Evolutionary conservation across 2,329 filamentous ascomycete species (phyloP).

Genomic region (Xylariaceae sp.): DNA sequence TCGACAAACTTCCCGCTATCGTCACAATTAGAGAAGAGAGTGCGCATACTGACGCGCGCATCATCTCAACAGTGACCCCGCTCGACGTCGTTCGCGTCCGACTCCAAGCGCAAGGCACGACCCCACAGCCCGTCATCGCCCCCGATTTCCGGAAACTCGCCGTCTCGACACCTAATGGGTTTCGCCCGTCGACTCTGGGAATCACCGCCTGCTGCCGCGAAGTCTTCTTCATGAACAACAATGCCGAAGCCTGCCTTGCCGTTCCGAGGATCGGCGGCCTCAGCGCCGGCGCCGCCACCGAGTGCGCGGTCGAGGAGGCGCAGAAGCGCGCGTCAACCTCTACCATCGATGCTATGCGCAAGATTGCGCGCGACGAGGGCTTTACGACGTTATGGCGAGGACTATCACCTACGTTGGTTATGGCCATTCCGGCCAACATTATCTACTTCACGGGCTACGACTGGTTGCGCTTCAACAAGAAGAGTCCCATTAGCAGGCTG

Average conservation of each 20-base stretch:
- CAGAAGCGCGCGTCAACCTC: conserved; percentile 81
- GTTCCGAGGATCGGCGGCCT: conserved; percentile 49
- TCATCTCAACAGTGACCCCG: conserved; percentile 66
- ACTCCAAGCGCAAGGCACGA: conserved; percentile 70
- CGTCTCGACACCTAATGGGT: conserved; percentile 55
- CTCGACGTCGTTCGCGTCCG: conserved; percentile 95
- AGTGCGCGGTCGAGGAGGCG: conserved; percentile 83
- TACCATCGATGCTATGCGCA: conserved; percentile 84
- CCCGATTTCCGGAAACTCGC: conserved; percentile 53
- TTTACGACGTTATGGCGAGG: conserved; percentile 84
- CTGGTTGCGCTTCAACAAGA: conserved; percentile 71
- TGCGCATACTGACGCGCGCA: conserved; percentile 14
- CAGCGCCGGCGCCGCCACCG: conserved; percentile 45
- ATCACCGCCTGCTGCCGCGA: conserved; percentile 94
- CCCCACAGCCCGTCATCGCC: conserved; percentile 37
- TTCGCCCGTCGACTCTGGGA: conserved; percentile 75
- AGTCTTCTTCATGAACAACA: conserved; percentile 92
- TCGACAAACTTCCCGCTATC: background rate
- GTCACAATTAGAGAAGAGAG: background rate
- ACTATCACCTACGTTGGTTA: conserved; percentile 85
- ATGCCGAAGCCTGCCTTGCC: conserved; percentile 74
- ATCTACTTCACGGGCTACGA: conserved; percentile 99
- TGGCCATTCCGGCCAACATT: conserved; percentile 92
- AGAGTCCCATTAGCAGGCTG: conserved; percentile 63
- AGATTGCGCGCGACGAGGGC: conserved; percentile 93